Percentiles rank a stretch among this genome's conserved stretches.
phyloP scores from a whole-genome alignment of 106 monocot species.

The Platanthera zijinensis region DNA sequence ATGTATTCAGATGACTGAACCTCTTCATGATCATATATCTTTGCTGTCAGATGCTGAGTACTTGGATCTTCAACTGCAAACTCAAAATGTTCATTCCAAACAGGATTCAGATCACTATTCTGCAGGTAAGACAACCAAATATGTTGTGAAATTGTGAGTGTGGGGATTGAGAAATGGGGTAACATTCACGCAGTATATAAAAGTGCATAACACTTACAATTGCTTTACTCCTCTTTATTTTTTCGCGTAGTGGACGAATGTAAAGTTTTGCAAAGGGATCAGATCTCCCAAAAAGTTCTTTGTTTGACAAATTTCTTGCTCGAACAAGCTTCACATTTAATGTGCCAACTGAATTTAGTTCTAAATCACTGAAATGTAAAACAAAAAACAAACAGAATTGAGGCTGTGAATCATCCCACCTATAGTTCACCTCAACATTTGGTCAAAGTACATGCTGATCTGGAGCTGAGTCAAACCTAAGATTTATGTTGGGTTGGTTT shows the following conservation, averaged over 20 bases:
- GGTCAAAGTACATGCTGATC: too few relatives aligned
- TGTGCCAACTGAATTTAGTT: constrained; percentile 76
- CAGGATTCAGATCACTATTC: constrained; percentile 95
- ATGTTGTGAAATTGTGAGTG: neutral
- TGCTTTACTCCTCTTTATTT: constrained; percentile 75
- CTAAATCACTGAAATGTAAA: constrained; percentile 49
- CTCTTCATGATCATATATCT: constrained; percentile 94
- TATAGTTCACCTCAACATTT: too few relatives aligned
- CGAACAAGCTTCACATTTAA: constrained; percentile 89
- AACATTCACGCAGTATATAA: too few relatives aligned
- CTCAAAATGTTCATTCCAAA: constrained; percentile 96
- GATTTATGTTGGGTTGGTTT: too few relatives aligned
- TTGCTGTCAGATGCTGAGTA: constrained; percentile 72
- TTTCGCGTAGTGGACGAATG: constrained; percentile 75
- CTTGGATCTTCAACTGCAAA: constrained; percentile 85
- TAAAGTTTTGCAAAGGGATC: constrained; percentile 80
- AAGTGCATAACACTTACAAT: constrained; percentile 50
- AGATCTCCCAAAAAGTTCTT: constrained; percentile 89
- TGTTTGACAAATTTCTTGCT: constrained; percentile 76
- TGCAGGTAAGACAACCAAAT: constrained; percentile 22
- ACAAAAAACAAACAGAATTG: too few relatives aligned
- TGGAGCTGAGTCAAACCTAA: too few relatives aligned
- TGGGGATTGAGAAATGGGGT: neutral
- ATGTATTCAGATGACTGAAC: constrained; percentile 75
- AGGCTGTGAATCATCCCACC: too few relatives aligned